A percentile compares a stretch with the other conserved stretches of the same genome.
These are phyloP conservation scores for Brassica napus DNA, from an alignment of 345 rosid genomes.

Conservation along the genomic window DNA sequence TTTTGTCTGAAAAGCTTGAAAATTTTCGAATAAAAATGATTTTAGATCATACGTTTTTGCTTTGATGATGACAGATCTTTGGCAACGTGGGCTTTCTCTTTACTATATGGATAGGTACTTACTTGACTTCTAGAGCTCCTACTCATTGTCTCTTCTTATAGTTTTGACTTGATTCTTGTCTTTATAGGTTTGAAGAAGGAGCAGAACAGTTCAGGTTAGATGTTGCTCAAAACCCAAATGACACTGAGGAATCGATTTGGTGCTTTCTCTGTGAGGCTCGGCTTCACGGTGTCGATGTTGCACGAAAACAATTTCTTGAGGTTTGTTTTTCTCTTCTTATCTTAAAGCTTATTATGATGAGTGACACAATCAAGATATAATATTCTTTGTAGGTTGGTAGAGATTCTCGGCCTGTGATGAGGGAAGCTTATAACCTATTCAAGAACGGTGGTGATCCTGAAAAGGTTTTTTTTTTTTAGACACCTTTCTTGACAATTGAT, in stretches of 20 bases:
- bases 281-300: constrained; percentile 61
- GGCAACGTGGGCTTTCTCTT: constrained; percentile 75
- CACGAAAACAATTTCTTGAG: constrained; percentile 68
- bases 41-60: not conserved
- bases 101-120: constrained; percentile 67
- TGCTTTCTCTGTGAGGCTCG: constrained; percentile 85
- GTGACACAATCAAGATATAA: not conserved
- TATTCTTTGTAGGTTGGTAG: constrained; percentile 67
- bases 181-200: constrained; percentile 76
- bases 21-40: not conserved
- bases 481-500: not conserved
- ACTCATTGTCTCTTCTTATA: not conserved
- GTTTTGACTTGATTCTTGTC: not conserved
- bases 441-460: constrained; percentile 88
- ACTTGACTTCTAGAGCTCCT: constrained; percentile 11
- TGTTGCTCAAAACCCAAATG: constrained; percentile 90
- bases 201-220: constrained; percentile 89
- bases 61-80: constrained; percentile 46
- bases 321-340: constrained; percentile 37
- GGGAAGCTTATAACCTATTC: constrained; percentile 74
- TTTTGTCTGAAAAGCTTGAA: not conserved
- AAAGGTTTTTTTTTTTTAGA: constrained; percentile 47
- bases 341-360: not conserved
- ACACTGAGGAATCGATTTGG: constrained; percentile 95
- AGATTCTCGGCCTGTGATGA: constrained; percentile 85